Base-by-base conservation (phyloP, 192 early-diverging fungal species). In the Rhizophagus sp. region DNA sequence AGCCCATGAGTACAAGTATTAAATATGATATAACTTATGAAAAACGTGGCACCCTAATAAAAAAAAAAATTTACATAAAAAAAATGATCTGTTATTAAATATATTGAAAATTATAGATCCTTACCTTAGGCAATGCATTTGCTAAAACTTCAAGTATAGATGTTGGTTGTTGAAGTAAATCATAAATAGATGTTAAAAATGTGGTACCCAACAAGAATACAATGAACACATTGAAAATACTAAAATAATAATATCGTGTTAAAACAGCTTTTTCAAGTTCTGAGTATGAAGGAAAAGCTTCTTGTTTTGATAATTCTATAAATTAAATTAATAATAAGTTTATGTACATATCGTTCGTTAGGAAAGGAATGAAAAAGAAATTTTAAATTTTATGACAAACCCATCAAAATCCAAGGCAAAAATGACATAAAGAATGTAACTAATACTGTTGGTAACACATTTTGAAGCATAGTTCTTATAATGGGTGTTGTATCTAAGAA, bases 191-290 rank as follows among this genome's bases (percentile, higher is more conserved):
- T 10, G 83, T 81, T 11, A 91, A 69, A 64, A 91, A 88, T 4
- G 88, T 83, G 0, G 84, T 88, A 67, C 90, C 90, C 10, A 90
- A 71, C 39, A 89, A 83, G 62, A 91, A 91, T 1, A 91, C 89
- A 63, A 91, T 87, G 39, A 91, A 82, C 0, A 90, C 87, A 70
- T 91, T 91, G 82, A 91, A 91, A 25, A 91, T 88, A 27, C 88
- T 81, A 79, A 91, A 91, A 63, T 88, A 86, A 52, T 89, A 90
- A 69, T 90, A 89, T 12, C 90, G 86, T 1, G 83, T 71, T 1
- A 91, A 82, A 0, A 90, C 89, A 34, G 79, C 84, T 19, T 88
- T 85, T 75, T 91, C 90, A 57, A 91, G 57, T 19, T 85, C 82
- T 0, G 90, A 91, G 76, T 91, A 86, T 5, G 88, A 90, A 22